phyloP scores from a whole-genome alignment of 805 yeast genomes.

The Saturnispora gosingensis region DNA sequence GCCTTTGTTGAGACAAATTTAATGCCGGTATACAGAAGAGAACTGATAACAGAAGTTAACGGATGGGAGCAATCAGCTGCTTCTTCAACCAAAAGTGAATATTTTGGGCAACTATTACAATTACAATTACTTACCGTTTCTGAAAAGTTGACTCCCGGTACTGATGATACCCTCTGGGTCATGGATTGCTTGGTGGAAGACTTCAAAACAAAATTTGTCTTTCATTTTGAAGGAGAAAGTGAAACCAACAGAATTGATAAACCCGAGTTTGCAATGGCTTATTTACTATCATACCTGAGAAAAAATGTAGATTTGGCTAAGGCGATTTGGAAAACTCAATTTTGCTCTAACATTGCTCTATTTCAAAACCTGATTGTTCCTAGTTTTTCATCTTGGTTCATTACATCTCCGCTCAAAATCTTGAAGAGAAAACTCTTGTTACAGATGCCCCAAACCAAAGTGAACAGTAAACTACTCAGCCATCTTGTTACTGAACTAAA shows the following conservation, averaged over 20 bases:
- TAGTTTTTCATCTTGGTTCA: conserved; percentile 28
- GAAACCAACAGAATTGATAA: conserved; percentile 58
- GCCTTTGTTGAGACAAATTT: not conserved
- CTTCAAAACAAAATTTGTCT: conserved; percentile 42
- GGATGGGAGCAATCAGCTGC: conserved; percentile 6
- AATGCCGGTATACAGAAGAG: not conserved
- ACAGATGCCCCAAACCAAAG: conserved; percentile 14
- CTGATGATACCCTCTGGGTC: conserved; percentile 41
- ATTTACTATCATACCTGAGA: conserved; percentile 34
- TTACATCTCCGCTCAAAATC: conserved; percentile 39
- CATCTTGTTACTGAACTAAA: conserved; percentile 52
- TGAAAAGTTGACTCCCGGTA: conserved; percentile 24
- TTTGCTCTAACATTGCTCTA: conserved; percentile 16
- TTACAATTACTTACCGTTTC: conserved; percentile 27
- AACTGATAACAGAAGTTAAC: not conserved
- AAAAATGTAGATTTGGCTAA: conserved; percentile 24
- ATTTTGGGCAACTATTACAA: conserved; percentile 9
- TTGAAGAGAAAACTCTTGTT: conserved; percentile 34
- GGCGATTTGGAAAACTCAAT: conserved; percentile 3
- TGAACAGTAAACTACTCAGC: conserved; percentile 39
- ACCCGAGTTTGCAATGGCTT: conserved; percentile 64
- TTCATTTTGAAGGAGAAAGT: conserved; percentile 46
- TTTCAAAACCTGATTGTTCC: conserved; percentile 8
- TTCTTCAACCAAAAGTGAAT: not conserved
- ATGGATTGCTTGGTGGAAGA: conserved; percentile 38